These are phyloP conservation scores for Aureobasidium sp. DNA, from an alignment of 2,329 filamentous ascomycete species.

Conservation along the genomic window DNA sequence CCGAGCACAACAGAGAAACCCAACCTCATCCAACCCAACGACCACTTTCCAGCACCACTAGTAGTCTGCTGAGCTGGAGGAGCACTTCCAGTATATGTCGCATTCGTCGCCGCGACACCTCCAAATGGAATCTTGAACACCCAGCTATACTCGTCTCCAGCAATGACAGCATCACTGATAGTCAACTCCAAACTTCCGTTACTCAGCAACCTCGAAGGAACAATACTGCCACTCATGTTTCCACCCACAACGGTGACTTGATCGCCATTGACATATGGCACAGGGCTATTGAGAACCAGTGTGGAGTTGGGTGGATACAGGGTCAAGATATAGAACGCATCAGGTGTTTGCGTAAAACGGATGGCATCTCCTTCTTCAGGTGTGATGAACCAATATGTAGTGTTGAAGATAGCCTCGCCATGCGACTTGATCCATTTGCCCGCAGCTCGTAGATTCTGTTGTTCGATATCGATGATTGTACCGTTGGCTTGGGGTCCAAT, in stretches of 20 bases:
- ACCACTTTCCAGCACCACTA: background rate
- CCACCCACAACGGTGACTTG: slow-evolving; percentile 37
- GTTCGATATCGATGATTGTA: slow-evolving; percentile 42
- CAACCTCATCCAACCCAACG: background rate
- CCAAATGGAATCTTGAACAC: slow-evolving; percentile 34
- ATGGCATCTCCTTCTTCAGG: slow-evolving; percentile 37
- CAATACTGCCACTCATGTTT: slow-evolving; percentile 21
- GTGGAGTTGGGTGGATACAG: slow-evolving; percentile 35
- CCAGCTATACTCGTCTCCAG: slow-evolving; percentile 34
- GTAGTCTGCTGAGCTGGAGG: background rate
- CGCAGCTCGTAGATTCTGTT: slow-evolving; percentile 40
- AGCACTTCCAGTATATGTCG: background rate
- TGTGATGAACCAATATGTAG: slow-evolving; percentile 45
- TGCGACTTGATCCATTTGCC: slow-evolving; percentile 48
- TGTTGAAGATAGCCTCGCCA: slow-evolving; percentile 49
- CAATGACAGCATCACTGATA: slow-evolving; percentile 25
- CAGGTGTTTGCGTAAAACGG: slow-evolving; percentile 43
- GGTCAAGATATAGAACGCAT: slow-evolving; percentile 46
- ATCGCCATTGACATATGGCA: slow-evolving; percentile 42
- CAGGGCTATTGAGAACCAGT: slow-evolving; percentile 33
- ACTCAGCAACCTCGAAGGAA: slow-evolving; percentile 19
- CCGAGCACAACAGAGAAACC: background rate
- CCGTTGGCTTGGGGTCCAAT: slow-evolving; percentile 50
- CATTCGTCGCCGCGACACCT: slow-evolving; percentile 3
- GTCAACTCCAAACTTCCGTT: slow-evolving; percentile 27